Conservation (phyloP, 495 filamentous ascomycete species). For the Cladorrhinum samala region DNA sequence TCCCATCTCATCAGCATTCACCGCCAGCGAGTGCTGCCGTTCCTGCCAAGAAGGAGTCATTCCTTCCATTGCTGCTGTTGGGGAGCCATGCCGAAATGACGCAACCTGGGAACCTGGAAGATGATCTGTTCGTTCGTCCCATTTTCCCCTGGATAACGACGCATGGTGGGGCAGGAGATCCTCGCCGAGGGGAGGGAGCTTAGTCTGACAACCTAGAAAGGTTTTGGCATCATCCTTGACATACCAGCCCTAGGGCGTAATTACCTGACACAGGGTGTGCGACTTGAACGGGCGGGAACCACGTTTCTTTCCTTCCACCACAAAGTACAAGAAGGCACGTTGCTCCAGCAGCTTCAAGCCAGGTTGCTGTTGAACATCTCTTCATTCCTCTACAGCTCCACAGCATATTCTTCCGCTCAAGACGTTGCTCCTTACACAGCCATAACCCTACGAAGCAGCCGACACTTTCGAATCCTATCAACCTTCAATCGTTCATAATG, state of each 20-base stretch:
- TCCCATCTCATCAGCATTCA: too few species aligned
- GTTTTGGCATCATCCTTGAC: background rate
- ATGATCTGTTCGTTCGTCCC: background rate
- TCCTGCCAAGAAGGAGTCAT: too few species aligned
- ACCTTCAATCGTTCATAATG: conserved; percentile 11
- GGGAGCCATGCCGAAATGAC: background rate
- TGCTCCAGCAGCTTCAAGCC: too few species aligned
- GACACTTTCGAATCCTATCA: background rate
- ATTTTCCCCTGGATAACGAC: background rate
- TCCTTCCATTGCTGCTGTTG: background rate
- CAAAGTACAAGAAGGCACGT: background rate
- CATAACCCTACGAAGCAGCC: background rate
- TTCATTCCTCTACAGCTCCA: background rate
- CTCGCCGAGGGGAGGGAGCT: background rate
- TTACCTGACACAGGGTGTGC: background rate
- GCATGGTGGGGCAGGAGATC: background rate
- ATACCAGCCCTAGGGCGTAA: too few species aligned
- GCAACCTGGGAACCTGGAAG: background rate
- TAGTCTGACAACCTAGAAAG: background rate
- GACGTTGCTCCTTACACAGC: background rate
- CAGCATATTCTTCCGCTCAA: background rate
- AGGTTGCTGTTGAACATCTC: too few species aligned
- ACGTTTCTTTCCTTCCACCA: background rate
- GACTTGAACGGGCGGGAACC: too few species aligned
- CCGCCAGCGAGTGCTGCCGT: too few species aligned